A percentile compares a stretch with the other conserved stretches of the same genome.
Conservation (phyloP, 768 basidiomycete species). For the Pluteus cervinus region DNA sequence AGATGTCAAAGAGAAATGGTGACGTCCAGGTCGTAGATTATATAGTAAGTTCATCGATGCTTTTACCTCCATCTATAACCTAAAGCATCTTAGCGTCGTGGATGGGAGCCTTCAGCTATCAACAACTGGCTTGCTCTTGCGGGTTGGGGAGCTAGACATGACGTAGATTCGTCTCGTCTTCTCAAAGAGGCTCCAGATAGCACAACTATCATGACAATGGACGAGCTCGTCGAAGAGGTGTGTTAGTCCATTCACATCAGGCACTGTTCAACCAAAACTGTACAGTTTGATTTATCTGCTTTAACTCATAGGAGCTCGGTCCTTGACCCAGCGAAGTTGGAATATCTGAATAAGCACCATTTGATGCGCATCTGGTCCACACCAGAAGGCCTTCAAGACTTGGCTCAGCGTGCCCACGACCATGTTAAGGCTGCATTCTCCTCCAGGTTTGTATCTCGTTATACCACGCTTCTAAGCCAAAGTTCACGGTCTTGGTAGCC, state of each 20-base stretch:
- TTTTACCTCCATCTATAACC: neutral
- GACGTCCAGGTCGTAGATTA: slow-evolving; percentile 86
- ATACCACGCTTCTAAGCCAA: neutral
- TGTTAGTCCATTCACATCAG: slow-evolving; percentile 6
- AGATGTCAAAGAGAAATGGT: slow-evolving; percentile 92
- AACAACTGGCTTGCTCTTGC: slow-evolving; percentile 92
- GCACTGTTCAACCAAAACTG: neutral
- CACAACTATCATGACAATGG: slow-evolving; percentile 53
- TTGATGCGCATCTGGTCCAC: slow-evolving; percentile 51
- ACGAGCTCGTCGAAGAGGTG: slow-evolving; percentile 63
- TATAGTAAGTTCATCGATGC: slow-evolving; percentile 44
- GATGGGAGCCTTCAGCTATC: slow-evolving; percentile 87
- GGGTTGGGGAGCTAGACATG: slow-evolving; percentile 77
- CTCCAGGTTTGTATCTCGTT: slow-evolving; percentile 16
- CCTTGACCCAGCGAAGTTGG: slow-evolving; percentile 74
- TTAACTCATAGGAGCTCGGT: slow-evolving; percentile 82
- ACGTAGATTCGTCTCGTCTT: slow-evolving; percentile 18
- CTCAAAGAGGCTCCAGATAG: slow-evolving; percentile 53
- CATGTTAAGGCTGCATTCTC: slow-evolving; percentile 55
- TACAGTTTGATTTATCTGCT: slow-evolving; percentile 67
- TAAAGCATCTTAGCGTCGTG: slow-evolving; percentile 48
- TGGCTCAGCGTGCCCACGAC: slow-evolving; percentile 50
- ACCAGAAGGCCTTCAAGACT: slow-evolving; percentile 40
- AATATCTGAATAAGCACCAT: slow-evolving; percentile 86
- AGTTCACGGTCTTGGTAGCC: slow-evolving; percentile 20